Percentiles rank a stretch among this genome's conserved stretches.
phyloP scores from a whole-genome alignment of 164 flowering plant species.

The Sextonia rubra region DNA sequence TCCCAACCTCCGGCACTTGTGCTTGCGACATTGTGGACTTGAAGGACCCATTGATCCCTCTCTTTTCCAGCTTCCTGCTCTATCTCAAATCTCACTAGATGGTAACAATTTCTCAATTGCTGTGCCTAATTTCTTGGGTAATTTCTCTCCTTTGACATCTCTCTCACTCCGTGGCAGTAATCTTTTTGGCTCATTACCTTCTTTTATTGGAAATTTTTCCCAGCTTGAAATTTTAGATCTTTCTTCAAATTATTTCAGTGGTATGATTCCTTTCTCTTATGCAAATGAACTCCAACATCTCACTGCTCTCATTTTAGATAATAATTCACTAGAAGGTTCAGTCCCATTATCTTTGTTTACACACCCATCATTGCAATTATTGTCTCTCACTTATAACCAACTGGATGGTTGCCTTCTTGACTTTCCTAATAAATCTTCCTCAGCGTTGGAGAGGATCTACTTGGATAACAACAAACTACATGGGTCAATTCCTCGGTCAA shows the following conservation, averaged over 20 bases:
- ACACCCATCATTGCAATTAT: neutral
- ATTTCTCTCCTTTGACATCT: too few relatives aligned
- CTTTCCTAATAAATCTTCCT: neutral
- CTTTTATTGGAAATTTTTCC: neutral
- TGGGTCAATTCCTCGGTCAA: neutral
- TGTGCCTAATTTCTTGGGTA: too few relatives aligned
- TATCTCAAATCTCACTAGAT: too few relatives aligned
- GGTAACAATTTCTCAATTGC: too few relatives aligned
- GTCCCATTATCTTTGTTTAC: neutral
- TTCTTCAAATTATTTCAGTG: neutral
- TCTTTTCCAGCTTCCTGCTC: too few relatives aligned
- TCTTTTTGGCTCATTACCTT: too few relatives aligned
- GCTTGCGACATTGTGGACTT: too few relatives aligned
- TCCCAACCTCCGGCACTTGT: too few relatives aligned
- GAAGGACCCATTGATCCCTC: too few relatives aligned
- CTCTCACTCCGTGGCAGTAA: too few relatives aligned
- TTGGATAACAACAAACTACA: neutral
- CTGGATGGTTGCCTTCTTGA: neutral
- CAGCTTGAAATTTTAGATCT: neutral
- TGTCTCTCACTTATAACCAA: neutral
- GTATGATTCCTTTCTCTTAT: neutral
- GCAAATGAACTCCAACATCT: neutral
- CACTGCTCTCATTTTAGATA: neutral
- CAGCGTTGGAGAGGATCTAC: neutral
- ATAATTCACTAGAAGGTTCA: neutral